Evolutionary conservation across 2,329 filamentous ascomycete genomes (phyloP).

Genomic region (Xylariaceae sp.): DNA sequence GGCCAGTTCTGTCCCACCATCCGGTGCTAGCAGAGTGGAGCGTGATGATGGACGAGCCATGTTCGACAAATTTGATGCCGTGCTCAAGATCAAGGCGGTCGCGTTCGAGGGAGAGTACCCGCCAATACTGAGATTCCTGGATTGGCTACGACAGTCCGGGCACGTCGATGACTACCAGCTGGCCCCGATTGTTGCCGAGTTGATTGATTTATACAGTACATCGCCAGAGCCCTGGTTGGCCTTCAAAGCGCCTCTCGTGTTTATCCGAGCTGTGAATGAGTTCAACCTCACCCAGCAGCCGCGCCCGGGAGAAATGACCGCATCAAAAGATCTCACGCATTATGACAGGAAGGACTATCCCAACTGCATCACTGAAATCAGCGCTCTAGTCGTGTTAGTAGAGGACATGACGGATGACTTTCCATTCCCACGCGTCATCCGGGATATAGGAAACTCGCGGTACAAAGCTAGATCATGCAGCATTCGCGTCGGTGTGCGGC

Average conservation of each 20-base stretch:
- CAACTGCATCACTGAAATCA: constrained; percentile 4
- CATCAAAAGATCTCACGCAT: neutral
- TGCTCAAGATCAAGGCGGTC: constrained; percentile 1
- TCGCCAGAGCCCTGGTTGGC: neutral
- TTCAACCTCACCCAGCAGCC: constrained; percentile 7
- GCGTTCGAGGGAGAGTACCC: constrained; percentile 4
- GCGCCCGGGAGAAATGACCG: neutral
- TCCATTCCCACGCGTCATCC: constrained; percentile 12
- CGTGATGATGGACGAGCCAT: neutral
- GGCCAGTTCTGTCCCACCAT: constrained; percentile 3
- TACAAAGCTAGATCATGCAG: constrained; percentile 12
- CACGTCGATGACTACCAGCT: constrained; percentile 1
- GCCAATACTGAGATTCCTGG: constrained; percentile 3
- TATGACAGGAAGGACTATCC: neutral
- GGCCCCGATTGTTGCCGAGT: neutral
- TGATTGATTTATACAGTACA: neutral
- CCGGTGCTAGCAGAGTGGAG: neutral
- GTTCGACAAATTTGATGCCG: constrained; percentile 6
- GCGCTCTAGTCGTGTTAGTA: constrained; percentile 7
- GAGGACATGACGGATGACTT: constrained; percentile 12
- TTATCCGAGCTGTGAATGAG: constrained; percentile 13
- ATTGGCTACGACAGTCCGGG: constrained; percentile 7
- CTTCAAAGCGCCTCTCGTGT: constrained; percentile 12
- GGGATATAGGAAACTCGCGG: constrained; percentile 7
- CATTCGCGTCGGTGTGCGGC: constrained; percentile 14